A percentile compares a stretch with the other conserved stretches of the same genome.
phyloP scores from a whole-genome alignment of 176 grass and related monocot species.

The Oryza glaberrima region DNA sequence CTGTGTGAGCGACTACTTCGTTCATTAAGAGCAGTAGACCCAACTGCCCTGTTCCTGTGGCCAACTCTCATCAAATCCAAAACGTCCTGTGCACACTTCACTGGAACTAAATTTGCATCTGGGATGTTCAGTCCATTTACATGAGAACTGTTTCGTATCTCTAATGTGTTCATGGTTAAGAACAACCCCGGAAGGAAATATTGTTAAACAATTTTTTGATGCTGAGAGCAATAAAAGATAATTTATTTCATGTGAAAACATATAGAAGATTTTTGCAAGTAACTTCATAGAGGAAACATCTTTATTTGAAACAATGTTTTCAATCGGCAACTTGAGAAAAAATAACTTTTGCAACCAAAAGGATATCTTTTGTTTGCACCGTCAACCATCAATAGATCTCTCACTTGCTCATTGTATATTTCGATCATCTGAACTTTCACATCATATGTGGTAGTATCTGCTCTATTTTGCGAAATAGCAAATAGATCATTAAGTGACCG shows the following conservation, averaged over 20 bases:
- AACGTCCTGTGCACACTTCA: constrained; percentile 81
- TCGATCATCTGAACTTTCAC: constrained; percentile 89
- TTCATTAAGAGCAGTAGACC: constrained; percentile 85
- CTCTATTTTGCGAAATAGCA: constrained; percentile 68
- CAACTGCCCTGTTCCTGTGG: constrained; percentile 67
- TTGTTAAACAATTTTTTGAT: neutral
- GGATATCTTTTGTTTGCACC: constrained; percentile 85
- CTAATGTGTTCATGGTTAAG: constrained; percentile 70
- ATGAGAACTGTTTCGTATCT: constrained; percentile 93
- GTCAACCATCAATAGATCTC: constrained; percentile 73
- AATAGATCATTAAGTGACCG: constrained; percentile 80
- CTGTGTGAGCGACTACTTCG: constrained; percentile 95
- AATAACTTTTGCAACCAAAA: constrained; percentile 37
- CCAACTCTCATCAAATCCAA: constrained; percentile 88
- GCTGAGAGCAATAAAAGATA: neutral
- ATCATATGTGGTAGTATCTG: constrained; percentile 57
- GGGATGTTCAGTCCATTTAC: constrained; percentile 88
- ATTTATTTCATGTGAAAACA: neutral
- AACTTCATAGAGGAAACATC: neutral
- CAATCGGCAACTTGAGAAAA: constrained; percentile 21
- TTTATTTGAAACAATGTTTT: neutral
- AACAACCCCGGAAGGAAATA: neutral
- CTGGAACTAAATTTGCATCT: constrained; percentile 76
- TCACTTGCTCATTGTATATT: constrained; percentile 97
- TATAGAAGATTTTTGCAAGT: neutral